Evolutionary conservation across 495 filamentous ascomycete genomes (phyloP).

Genomic region (Lepraria neglecta): DNA sequence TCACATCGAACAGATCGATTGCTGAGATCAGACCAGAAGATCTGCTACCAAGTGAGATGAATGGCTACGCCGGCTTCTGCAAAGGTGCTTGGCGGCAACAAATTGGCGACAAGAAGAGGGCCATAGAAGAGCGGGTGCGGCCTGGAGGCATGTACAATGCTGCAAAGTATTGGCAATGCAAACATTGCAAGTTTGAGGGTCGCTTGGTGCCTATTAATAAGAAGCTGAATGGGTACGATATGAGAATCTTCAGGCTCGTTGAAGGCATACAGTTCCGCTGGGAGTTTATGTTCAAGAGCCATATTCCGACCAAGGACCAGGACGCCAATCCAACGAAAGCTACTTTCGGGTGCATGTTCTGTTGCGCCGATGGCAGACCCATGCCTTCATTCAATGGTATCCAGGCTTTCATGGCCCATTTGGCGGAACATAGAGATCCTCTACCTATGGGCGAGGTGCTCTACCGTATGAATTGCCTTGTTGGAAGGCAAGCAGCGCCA

Average conservation of each 20-base stretch:
- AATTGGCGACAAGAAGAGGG: slow-evolving; percentile 35
- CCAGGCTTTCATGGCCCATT: slow-evolving; percentile 41
- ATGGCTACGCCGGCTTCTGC: slow-evolving; percentile 47
- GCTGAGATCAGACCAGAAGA: slow-evolving; percentile 23
- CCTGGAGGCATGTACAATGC: slow-evolving; percentile 37
- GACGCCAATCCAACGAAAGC: slow-evolving; percentile 20
- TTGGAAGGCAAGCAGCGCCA: slow-evolving; percentile 30
- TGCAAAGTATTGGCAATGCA: slow-evolving; percentile 38
- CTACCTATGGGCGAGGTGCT: slow-evolving; percentile 30
- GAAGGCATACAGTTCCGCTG: slow-evolving; percentile 43
- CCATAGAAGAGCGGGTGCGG: slow-evolving; percentile 34
- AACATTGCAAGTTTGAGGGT: slow-evolving; percentile 40
- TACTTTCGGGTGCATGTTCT: slow-evolving; percentile 45
- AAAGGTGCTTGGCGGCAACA: slow-evolving; percentile 46
- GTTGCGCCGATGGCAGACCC: slow-evolving; percentile 36
- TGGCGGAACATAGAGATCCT: slow-evolving; percentile 33
- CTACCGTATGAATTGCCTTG: slow-evolving; percentile 32
- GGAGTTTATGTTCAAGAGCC: slow-evolving; percentile 47
- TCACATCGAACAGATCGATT: slow-evolving; percentile 15
- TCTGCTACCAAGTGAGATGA: slow-evolving; percentile 36
- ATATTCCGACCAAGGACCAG: slow-evolving; percentile 34
- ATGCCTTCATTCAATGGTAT: slow-evolving; percentile 37
- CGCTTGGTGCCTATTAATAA: slow-evolving; percentile 28
- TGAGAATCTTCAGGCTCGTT: slow-evolving; percentile 25
- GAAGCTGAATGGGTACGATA: slow-evolving; percentile 31